Evolutionary conservation across 2,329 filamentous ascomycete species (phyloP).

Genomic region (Nakataea oryzae): DNA sequence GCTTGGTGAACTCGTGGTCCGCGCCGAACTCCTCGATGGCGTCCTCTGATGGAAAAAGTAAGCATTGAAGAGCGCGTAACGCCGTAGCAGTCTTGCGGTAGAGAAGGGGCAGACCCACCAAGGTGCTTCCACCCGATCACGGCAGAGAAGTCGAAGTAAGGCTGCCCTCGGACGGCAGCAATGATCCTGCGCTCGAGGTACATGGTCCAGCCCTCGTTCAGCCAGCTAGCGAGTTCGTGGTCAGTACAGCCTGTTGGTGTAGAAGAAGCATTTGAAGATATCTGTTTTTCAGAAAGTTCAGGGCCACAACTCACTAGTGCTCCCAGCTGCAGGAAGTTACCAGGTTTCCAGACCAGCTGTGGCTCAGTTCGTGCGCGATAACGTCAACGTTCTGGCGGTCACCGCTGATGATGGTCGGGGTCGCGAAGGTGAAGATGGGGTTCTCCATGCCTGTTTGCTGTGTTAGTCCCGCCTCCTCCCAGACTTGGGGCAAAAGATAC

Average conservation of each 20-base stretch:
- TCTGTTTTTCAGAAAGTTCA: too few relatives aligned
- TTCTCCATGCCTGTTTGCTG: conserved; percentile 68
- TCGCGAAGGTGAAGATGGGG: conserved; percentile 89
- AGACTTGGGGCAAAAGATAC: neutral
- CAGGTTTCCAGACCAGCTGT: conserved; percentile 82
- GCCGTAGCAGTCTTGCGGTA: neutral
- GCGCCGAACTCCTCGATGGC: conserved; percentile 71
- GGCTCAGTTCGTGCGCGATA: conserved; percentile 74
- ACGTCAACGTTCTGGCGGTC: conserved; percentile 90
- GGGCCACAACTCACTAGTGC: conserved; percentile 49
- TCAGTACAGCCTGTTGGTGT: neutral
- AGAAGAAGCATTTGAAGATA: conserved; percentile 2
- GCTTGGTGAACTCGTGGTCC: conserved; percentile 86
- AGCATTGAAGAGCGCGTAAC: neutral
- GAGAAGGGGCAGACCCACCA: conserved; percentile 25
- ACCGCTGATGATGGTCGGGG: conserved; percentile 86
- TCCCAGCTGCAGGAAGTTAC: conserved; percentile 74
- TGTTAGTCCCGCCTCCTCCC: conserved; percentile 13
- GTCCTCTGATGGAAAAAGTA: conserved; percentile 44
- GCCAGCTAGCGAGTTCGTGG: conserved; percentile 34
- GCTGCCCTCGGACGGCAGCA: conserved; percentile 67
- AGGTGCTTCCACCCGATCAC: conserved; percentile 94
- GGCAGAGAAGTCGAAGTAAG: conserved; percentile 84
- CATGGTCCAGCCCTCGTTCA: conserved; percentile 81
- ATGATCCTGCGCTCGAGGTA: conserved; percentile 85